Percentiles rank a stretch among this genome's conserved stretches.
Evolutionary conservation across 169 alveolate species (phyloP).

Genomic region (Neospora caninum): DNA sequence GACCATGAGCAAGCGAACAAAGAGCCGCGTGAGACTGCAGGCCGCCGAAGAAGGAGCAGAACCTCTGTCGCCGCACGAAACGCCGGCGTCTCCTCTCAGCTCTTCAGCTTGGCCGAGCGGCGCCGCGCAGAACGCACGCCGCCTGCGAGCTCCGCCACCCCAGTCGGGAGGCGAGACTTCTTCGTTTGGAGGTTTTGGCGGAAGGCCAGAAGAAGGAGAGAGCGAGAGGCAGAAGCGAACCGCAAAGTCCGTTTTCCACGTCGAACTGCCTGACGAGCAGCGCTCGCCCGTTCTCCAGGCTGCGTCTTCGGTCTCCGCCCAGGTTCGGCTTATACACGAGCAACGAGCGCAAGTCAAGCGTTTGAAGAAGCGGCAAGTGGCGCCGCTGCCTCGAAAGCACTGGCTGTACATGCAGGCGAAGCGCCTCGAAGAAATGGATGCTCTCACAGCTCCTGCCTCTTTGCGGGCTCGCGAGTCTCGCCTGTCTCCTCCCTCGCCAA

Average conservation of each 20-base stretch:
- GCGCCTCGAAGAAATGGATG: not conserved
- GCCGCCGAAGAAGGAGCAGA: too few relatives aligned
- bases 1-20: not conserved
- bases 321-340: not conserved
- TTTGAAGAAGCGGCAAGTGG: slow-evolving; percentile 30
- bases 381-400: slow-evolving; percentile 50
- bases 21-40: too few relatives aligned
- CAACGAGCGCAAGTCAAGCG: not conserved
- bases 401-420: slow-evolving; percentile 32
- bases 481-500: not conserved
- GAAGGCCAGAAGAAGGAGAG: too few relatives aligned
- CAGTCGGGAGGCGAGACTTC: not conserved
- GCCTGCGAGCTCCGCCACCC: not conserved
- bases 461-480: not conserved
- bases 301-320: not conserved
- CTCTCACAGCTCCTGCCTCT: not conserved
- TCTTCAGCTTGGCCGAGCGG: not conserved
- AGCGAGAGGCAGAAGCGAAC: too few relatives aligned
- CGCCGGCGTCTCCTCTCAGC: not conserved
- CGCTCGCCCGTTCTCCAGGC: not conserved
- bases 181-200: too few relatives aligned
- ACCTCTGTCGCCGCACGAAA: not conserved
- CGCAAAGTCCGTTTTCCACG: not conserved
- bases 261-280: not conserved
- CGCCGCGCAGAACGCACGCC: not conserved